Evolutionary conservation across 2,329 filamentous ascomycete species (phyloP), one percentile per base, ranked within the genome.

Genomic region (Nigrospora sphaerica): DNA sequence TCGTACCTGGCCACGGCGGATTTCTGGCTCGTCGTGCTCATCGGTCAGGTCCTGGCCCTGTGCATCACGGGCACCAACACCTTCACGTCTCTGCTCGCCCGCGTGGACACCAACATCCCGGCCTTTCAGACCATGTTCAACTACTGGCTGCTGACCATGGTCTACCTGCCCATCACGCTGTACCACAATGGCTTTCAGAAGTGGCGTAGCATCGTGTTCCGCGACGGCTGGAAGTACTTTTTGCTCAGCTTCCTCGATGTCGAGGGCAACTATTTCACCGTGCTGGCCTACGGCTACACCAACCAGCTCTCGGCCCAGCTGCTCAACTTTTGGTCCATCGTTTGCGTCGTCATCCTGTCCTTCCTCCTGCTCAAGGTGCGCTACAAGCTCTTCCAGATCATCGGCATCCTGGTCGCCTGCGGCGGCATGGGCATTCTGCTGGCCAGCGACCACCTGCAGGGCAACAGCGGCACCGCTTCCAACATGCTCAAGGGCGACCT

Each of bases 301-400:
- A 96, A 91, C 59, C 85, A 96, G 57, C 77, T 97, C 42, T 93
- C 86, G 17, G 90, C 90, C 14, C 91, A 97, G 74, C 78, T 98
- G 44, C 89, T 98, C 70, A 96, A 96, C 75, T 97, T 97, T 72
- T 97, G 92, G 92, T 88, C 91, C 57, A 97, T 98, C 55, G 88
- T 95, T 43, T 83, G 92, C 52, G 93, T 98, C 18, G 89, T 97
- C 17, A 62, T 86, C 50, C 70, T 96, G 54, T 95, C 89, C 28
- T 91, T 95, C 69, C 54, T 83, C 52, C 74, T 96, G 57, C 80
- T 98, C 48, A 78, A 77, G 55, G 93, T 98, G 39, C 87, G 93
- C 58, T 98, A 98, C 76, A 88, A 90, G 70, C 72, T 80, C 62
- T 81, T 87, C 48, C 93, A 97, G 72, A 81, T 95, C 57, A 56